Base-by-base conservation (phyloP, 2,329 filamentous ascomycete genomes). In the Sporothrix variecibatus region DNA sequence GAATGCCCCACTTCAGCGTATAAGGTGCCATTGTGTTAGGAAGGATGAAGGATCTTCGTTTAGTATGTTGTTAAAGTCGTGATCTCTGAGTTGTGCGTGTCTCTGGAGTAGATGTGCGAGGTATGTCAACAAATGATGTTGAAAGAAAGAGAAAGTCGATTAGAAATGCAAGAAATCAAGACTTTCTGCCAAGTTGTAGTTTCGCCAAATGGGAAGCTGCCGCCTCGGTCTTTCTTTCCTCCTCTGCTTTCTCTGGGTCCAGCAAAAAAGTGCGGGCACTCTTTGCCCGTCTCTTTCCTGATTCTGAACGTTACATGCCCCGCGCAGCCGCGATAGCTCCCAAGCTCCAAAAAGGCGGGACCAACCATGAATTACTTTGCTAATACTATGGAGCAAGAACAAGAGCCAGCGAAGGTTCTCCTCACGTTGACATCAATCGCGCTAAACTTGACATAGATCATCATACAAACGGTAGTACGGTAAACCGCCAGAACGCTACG, bases 1-100 rank as follows among this genome's bases (percentile, higher is more conserved):
- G 83, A 80, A 90, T 90, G 77, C 88, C 88, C 88, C 88, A 90
- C 82, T 83, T 86, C 73, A 88, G 75, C 62, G 84, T 87, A 77
- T 84, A 86, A 4, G 87, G 85, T 51, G 71, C 71, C 74, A 78
- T 73, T 75, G 43, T 51, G 17, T n/a, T 31, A n/a, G 51, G 60
- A 20, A 26, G 2, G 62, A 62, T 77, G 80, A 79, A 60, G 70
- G 26, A 28, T 40, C 9, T 11, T 31, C 12, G 49, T 58, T 17
- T 31, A 56, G 38, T 28, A 62, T 28, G 69, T 43, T 40, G 34
- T 15, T 7, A 26, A 12, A 9, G 60, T 38, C 28, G 46, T 51
- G 26, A 28, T 51, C 17, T 26, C 26, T 5, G 20, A 53, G 65
- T 15, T 6, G 12, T 8, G 0, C 6, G 15, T 46, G 43, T 43